Percentiles rank a stretch among this genome's conserved stretches.
Conservation (phyloP, 1,284 basidiomycete species). For the Omphalotus olearius region DNA sequence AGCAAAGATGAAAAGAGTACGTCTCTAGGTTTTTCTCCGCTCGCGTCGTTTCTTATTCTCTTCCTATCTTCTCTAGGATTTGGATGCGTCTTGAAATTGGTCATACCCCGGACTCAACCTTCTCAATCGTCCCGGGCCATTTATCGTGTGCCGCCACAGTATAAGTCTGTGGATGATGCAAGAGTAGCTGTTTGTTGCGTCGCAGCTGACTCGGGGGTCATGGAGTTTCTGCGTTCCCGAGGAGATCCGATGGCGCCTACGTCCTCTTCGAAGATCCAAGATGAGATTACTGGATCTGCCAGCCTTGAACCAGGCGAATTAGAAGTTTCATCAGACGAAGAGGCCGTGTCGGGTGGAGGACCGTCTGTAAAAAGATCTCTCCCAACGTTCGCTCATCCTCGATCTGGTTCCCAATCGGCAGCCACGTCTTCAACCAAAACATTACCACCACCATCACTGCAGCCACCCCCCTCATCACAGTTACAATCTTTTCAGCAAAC, state of each 20-base stretch:
- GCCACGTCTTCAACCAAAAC: too few relatives aligned
- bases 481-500: too few relatives aligned
- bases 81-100: not conserved
- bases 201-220: not conserved
- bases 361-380: not conserved
- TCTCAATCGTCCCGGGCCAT: not conserved
- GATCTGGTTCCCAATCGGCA: too few relatives aligned
- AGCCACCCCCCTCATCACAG: too few relatives aligned
- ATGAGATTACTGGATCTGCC: not conserved
- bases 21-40: not conserved
- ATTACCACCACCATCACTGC: too few relatives aligned
- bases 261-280: not conserved
- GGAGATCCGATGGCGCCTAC: not conserved
- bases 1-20: not conserved
- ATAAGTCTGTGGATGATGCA: not conserved
- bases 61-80: not conserved
- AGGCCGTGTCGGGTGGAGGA: not conserved
- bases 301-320: conserved; percentile 3
- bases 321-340: too few relatives aligned
- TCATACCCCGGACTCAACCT: not conserved
- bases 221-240: conserved; percentile 1
- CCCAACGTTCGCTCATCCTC: too few relatives aligned
- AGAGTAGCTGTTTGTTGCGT: conserved; percentile 1
- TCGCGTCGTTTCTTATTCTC: not conserved
- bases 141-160: not conserved